These are phyloP conservation scores for Stropharia rugosoannulata DNA, from an alignment of 768 basidiomycete species.

Conservation along the genomic window DNA sequence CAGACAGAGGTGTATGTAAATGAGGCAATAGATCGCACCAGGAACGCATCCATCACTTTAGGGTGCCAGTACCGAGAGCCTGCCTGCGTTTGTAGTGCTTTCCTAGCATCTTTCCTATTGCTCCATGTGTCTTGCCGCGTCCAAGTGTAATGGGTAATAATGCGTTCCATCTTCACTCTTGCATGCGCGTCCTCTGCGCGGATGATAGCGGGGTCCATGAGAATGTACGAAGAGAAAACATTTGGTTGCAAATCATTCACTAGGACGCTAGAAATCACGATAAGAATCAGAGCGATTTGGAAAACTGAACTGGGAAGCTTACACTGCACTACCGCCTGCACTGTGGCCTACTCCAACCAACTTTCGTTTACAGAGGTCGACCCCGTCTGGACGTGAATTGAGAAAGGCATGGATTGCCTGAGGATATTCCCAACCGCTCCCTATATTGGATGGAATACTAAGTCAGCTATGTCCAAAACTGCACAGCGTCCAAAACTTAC, in stretches of 20 bases:
- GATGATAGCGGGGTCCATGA: constrained; percentile 4
- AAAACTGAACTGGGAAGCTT: not conserved
- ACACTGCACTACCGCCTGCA: constrained; percentile 1
- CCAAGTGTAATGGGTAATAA: constrained; percentile 8
- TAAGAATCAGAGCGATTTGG: not conserved
- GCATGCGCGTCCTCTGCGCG: constrained; percentile 1
- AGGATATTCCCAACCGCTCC: constrained; percentile 9
- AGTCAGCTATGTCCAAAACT: not conserved
- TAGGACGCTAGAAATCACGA: not conserved
- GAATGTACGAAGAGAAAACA: constrained; percentile 2
- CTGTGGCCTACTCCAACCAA: constrained; percentile 7
- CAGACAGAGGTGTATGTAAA: not conserved
- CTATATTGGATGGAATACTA: not conserved
- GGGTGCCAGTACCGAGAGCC: constrained; percentile 10
- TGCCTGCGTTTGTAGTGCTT: constrained; percentile 1
- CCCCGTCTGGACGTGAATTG: constrained; percentile 5
- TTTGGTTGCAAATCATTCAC: constrained; percentile 1
- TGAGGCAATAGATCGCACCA: not conserved
- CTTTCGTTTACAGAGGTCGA: not conserved
- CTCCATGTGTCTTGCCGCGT: constrained; percentile 7
- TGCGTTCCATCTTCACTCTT: constrained; percentile 6
- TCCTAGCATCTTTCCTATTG: not conserved
- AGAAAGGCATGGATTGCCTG: constrained; percentile 5
- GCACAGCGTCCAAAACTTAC: not conserved
- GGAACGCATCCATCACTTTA: constrained; percentile 4